Evolutionary conservation across 257 asterid genomes (phyloP).

Genomic region (Agastache rugosa): DNA sequence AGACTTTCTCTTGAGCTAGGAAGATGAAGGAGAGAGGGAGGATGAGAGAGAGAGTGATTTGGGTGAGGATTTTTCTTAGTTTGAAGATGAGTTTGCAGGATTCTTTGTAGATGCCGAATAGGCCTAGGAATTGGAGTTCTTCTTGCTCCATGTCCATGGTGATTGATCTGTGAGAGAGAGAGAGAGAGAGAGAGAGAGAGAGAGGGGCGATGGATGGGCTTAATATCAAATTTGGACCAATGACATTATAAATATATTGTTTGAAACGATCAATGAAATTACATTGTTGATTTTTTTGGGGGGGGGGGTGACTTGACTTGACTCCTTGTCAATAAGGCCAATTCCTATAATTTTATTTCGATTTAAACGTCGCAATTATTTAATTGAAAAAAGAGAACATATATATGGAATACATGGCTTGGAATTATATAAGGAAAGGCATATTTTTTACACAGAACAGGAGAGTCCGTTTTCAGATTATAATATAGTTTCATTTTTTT

Average conservation of each 20-base stretch:
- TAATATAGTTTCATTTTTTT: too few relatives aligned
- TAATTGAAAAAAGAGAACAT: not conserved
- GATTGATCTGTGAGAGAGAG: not conserved
- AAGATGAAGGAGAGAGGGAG: constrained; percentile 66
- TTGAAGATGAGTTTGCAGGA: constrained; percentile 55
- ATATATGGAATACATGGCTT: not conserved
- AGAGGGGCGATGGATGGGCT: not conserved
- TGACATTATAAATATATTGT: too few relatives aligned
- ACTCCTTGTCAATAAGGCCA: not conserved
- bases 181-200: constrained; percentile 2
- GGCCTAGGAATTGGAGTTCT: constrained; percentile 63
- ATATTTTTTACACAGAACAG: not conserved
- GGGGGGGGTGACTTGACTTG: not conserved
- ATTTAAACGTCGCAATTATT: not conserved
- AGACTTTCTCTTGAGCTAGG: constrained; percentile 54
- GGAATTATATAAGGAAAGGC: not conserved
- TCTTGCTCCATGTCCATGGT: constrained; percentile 73
- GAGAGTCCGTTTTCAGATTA: too few relatives aligned
- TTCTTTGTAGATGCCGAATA: constrained; percentile 57
- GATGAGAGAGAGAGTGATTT: constrained; percentile 61
- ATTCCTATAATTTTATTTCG: not conserved
- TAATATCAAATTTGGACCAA: not conserved
- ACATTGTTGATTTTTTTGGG: not conserved
- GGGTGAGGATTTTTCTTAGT: constrained; percentile 57
- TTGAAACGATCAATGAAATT: not conserved